phyloP scores from a whole-genome alignment of 1,139 yeast species.

The Magnusiomyces sp. region DNA sequence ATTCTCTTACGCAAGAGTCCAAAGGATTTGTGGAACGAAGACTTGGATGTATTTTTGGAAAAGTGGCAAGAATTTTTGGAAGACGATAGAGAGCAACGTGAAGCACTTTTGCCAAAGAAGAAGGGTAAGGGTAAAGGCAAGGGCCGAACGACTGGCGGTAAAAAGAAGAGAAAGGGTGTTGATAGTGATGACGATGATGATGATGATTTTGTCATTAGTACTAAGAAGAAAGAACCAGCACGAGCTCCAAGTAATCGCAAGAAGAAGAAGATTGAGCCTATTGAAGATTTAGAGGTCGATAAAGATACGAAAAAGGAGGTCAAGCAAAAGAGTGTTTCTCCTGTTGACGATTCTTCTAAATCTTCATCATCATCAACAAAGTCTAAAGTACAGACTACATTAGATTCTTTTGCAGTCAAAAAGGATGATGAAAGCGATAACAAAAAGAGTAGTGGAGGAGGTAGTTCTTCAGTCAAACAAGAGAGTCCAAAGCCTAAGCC shows the following conservation, averaged over 20 bases:
- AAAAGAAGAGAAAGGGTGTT: constrained; percentile 11
- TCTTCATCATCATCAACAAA: constrained; percentile 3
- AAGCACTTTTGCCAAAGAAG: constrained; percentile 19
- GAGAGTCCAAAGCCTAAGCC: constrained; percentile 10
- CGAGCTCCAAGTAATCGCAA: background rate
- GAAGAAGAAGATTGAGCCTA: constrained; percentile 10
- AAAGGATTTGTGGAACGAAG: constrained; percentile 81
- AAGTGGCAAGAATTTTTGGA: constrained; percentile 59
- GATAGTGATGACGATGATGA: constrained; percentile 18
- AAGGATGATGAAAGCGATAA: background rate
- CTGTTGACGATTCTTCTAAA: background rate
- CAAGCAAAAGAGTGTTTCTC: background rate
- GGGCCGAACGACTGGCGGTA: constrained; percentile 8
- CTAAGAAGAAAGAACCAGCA: constrained; percentile 16
- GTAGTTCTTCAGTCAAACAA: background rate
- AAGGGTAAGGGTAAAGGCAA: constrained; percentile 13
- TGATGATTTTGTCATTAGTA: constrained; percentile 16
- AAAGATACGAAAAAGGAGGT: background rate
- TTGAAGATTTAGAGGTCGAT: constrained; percentile 7
- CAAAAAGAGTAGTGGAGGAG: constrained; percentile 7
- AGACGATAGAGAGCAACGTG: constrained; percentile 42
- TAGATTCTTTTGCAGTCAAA: background rate
- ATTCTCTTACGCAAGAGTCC: constrained; percentile 60
- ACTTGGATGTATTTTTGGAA: constrained; percentile 61
- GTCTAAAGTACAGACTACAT: constrained; percentile 5